Percentiles rank a stretch among this genome's conserved stretches.
These are phyloP conservation scores for Liquidambar formosana DNA, from an alignment of 164 flowering plant genomes.

Conservation along the genomic window DNA sequence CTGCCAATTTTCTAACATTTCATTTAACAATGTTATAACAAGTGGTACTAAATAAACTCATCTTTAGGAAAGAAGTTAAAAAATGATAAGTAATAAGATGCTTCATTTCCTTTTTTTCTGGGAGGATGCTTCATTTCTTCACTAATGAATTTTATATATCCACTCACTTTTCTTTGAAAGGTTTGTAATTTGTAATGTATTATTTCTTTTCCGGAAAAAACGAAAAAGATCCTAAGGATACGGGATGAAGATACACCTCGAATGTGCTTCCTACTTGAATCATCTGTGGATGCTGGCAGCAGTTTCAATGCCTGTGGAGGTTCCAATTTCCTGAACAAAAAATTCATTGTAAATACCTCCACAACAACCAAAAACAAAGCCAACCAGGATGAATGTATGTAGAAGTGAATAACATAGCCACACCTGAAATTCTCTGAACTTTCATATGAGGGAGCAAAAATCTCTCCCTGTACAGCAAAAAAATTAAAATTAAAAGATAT, in stretches of 20 bases:
- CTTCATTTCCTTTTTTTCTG: no score
- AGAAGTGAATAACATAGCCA: background rate
- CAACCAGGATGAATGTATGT: background rate
- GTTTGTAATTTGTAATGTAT: background rate
- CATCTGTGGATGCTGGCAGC: conserved; percentile 62
- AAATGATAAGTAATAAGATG: no score
- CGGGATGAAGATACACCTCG: conserved; percentile 55
- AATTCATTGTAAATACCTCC: conserved; percentile 10
- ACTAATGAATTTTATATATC: background rate
- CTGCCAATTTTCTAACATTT: background rate
- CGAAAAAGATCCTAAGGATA: conserved; percentile 50
- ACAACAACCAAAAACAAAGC: conserved; percentile 1
- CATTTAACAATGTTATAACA: background rate
- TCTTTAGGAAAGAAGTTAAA: no score
- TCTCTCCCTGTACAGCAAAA: conserved; percentile 45
- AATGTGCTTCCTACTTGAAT: conserved; percentile 54
- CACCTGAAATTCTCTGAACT: conserved; percentile 56
- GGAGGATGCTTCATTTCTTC: no score
- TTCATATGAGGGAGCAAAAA: conserved; percentile 32
- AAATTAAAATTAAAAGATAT: conserved; percentile 6
- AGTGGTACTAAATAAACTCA: background rate
- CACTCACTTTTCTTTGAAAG: background rate
- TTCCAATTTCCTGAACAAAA: conserved; percentile 60
- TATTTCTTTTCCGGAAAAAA: background rate
- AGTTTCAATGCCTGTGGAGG: conserved; percentile 49